Percentiles rank a stretch among this genome's conserved stretches.
These are phyloP conservation scores for Venturia aucupariae DNA, from an alignment of 2,329 filamentous ascomycete genomes.

Conservation along the genomic window DNA sequence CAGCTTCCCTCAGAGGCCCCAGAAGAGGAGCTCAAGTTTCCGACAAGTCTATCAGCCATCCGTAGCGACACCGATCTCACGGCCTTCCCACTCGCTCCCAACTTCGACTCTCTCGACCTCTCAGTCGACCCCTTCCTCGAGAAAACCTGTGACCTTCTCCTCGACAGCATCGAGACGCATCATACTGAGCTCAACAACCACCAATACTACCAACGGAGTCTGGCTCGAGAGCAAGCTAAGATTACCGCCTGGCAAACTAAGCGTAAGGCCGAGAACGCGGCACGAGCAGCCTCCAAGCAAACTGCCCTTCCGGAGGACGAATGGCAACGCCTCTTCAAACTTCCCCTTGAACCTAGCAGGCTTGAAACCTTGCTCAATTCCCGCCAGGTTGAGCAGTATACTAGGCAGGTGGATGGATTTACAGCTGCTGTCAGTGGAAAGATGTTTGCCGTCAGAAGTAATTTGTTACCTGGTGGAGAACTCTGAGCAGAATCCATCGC, in stretches of 20 bases:
- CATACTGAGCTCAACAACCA: slow-evolving; percentile 99
- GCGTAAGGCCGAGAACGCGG: slow-evolving; percentile 90
- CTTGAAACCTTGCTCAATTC: slow-evolving; percentile 92
- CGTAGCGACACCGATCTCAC: slow-evolving; percentile 52
- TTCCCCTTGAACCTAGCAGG: slow-evolving; percentile 86
- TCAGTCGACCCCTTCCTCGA: slow-evolving; percentile 96
- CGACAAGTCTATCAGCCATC: slow-evolving; percentile 70
- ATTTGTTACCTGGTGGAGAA: slow-evolving; percentile 48
- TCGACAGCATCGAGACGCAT: slow-evolving; percentile 95
- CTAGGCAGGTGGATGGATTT: slow-evolving; percentile 93
- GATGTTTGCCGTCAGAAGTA: slow-evolving; percentile 91
- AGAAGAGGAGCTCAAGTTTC: slow-evolving; percentile 61
- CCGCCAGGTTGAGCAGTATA: slow-evolving; percentile 95
- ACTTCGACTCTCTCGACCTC: slow-evolving; percentile 81
- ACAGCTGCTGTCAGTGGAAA: slow-evolving; percentile 85
- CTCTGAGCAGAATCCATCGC: not conserved
- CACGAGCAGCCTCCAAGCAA: slow-evolving; percentile 78
- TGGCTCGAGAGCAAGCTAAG: slow-evolving; percentile 90
- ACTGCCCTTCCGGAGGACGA: slow-evolving; percentile 85
- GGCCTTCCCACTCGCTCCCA: slow-evolving; percentile 65
- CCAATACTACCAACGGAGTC: slow-evolving; percentile 90
- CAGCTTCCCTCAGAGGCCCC: slow-evolving; percentile 66
- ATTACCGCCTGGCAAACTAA: slow-evolving; percentile 95
- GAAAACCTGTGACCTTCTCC: slow-evolving; percentile 92
- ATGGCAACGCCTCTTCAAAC: slow-evolving; percentile 97